Base-by-base conservation (phyloP, 2,329 filamentous ascomycete species). In the Colletotrichum sp. region DNA sequence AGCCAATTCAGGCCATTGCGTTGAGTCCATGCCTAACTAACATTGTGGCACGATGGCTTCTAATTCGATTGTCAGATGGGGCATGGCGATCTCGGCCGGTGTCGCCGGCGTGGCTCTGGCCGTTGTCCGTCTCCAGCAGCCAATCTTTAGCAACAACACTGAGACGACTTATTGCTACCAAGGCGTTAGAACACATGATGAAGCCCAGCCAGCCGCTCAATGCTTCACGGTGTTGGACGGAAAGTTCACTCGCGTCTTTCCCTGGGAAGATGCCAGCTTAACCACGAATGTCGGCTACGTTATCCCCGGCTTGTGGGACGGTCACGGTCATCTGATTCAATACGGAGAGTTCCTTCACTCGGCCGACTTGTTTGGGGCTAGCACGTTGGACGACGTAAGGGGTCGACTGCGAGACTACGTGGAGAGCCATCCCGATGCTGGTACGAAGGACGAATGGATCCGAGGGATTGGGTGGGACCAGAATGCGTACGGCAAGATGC, bases 381-480 rank as follows among this genome's bases (percentile, higher is more conserved):
- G 83, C n/a, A 89, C 89, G 7, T 85, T 92, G 77, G 85, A 87
- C 1, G 90, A 93, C 32, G 89, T 93, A 6, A 86, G 89, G 32
- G 72, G 79, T 8, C 87, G 92, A 7, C 84, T 94, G 52, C 85
- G 85, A 10, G 80, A 81, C 2, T 94, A 93, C 77, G 82, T 92
- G 28, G 81, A 79, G 1, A 79, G 80, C 6, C 88, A 92, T 77
- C 87, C 89, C 0, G 88, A 85, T 0, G 87, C 87, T 12, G 93
- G 92, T 2, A 87, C 87, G 0, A 85, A 84, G 39, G 84, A 88
- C 8, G 88, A 91, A 71, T 95, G 93, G 93, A 83, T 94, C 62
- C 86, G 92, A 71, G 93, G 93, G 0, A 88, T 93, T 16, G 93
- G 93, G 2, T 95, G 93, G 93, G 93, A 95, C 80, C 93, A 95